Evolutionary conservation across 106 monocot genomes (phyloP).

Genomic region (Dioscorea alata): DNA sequence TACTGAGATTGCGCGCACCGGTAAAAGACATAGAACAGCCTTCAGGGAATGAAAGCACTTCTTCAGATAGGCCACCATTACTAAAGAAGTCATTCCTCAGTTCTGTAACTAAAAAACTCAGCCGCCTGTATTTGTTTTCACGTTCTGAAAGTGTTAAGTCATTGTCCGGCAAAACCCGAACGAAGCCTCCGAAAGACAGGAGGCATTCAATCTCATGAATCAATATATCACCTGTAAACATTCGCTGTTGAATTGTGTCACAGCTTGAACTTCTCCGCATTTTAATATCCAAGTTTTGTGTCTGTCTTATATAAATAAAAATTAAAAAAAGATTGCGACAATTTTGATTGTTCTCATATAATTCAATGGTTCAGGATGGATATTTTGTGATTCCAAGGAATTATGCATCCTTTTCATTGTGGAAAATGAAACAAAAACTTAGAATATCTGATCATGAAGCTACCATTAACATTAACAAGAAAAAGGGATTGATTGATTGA

Average conservation of each 20-base stretch:
- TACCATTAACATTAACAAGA: neutral
- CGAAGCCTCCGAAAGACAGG: constrained; percentile 63
- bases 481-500: neutral
- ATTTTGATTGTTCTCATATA: neutral
- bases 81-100: constrained; percentile 69
- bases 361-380: neutral
- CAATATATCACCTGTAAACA: constrained; percentile 7
- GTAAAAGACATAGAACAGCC: constrained; percentile 29
- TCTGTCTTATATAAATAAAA: neutral
- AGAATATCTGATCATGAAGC: too few relatives aligned
- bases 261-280: too few relatives aligned
- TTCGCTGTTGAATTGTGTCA: too few relatives aligned
- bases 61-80: constrained; percentile 45
- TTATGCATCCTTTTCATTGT: too few relatives aligned
- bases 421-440: too few relatives aligned
- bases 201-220: constrained; percentile 81
- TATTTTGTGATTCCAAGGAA: neutral
- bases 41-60: constrained; percentile 3
- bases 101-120: constrained; percentile 74
- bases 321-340: neutral
- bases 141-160: constrained; percentile 30
- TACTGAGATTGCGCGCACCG: constrained; percentile 45
- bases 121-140: constrained; percentile 52
- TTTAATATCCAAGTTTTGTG: too few relatives aligned
- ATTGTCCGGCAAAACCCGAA: constrained; percentile 14